Percentiles rank a stretch among this genome's conserved stretches.
Evolutionary conservation across 2,329 filamentous ascomycete genomes (phyloP).

Genomic region (Neofusicoccum laricinum): DNA sequence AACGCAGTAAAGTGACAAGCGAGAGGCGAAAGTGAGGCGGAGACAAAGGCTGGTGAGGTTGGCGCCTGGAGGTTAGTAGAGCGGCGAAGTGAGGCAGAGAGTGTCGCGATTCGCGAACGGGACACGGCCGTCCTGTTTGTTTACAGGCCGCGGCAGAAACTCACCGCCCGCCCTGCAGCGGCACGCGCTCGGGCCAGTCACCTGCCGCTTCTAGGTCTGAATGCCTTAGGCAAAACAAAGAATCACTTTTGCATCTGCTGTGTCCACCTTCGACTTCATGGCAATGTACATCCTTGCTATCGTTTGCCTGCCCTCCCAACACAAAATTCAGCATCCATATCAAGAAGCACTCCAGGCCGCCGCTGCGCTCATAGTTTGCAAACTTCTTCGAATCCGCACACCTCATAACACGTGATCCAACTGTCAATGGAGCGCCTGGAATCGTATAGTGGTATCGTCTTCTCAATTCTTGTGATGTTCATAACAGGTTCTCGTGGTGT

Average conservation of each 20-base stretch:
- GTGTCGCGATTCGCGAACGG: conserved; percentile 1
- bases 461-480: no score
- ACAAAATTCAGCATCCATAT: no score
- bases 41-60: not conserved
- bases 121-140: not conserved
- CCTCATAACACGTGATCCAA: no score
- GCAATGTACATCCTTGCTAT: no score
- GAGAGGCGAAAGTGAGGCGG: not conserved
- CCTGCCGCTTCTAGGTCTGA: not conserved
- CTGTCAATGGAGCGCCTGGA: no score
- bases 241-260: not conserved
- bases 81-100: conserved; percentile 3
- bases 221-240: not conserved
- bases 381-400: no score
- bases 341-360: no score
- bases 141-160: not conserved
- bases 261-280: no score
- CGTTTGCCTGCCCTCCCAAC: not conserved
- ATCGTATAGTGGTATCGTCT: no score
- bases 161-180: not conserved
- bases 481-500: no score
- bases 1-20: not conserved
- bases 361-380: no score
- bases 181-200: not conserved
- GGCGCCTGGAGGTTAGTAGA: conserved; percentile 5